Evolutionary conservation across 768 basidiomycete species (phyloP).

Genomic region (Xerocomellus intermedius): DNA sequence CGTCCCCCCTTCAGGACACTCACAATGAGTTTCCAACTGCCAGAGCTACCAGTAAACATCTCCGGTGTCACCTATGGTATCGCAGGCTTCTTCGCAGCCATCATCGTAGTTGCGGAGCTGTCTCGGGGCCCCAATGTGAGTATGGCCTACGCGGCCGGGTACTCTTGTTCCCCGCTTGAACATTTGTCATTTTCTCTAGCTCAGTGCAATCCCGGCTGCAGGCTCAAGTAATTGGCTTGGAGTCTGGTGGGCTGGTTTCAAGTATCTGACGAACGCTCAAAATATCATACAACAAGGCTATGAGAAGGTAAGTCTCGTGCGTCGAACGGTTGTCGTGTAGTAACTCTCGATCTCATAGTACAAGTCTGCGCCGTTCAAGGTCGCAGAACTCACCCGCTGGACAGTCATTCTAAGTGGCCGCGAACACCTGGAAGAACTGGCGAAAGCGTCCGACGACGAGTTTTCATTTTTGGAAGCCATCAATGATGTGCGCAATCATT

Average conservation of each 20-base stretch:
- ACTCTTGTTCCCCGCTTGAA: not conserved
- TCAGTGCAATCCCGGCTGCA: constrained; percentile 1
- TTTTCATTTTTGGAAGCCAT: constrained; percentile 35
- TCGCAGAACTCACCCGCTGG: constrained; percentile 36
- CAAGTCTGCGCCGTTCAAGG: constrained; percentile 30
- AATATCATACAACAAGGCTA: constrained; percentile 34
- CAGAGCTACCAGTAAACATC: not conserved
- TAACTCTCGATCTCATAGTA: not conserved
- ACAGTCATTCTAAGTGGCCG: constrained; percentile 35
- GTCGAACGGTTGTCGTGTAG: too few species aligned
- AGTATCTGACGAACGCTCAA: constrained; percentile 10
- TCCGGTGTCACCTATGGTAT: not conserved
- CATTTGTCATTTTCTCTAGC: not conserved
- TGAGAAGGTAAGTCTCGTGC: constrained; percentile 18
- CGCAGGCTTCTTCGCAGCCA: not conserved
- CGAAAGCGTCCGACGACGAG: constrained; percentile 22
- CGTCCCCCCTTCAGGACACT: not conserved
- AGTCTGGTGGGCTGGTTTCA: constrained; percentile 14
- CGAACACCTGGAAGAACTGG: constrained; percentile 8
- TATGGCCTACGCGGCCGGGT: too few species aligned
- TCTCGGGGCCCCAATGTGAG: not conserved
- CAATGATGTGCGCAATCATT: constrained; percentile 32
- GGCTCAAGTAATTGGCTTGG: constrained; percentile 3
- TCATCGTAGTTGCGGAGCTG: not conserved
- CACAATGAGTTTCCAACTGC: not conserved